Base-by-base conservation (phyloP, 1,139 yeast species). In the Geotrichum citri-aurantii region DNA sequence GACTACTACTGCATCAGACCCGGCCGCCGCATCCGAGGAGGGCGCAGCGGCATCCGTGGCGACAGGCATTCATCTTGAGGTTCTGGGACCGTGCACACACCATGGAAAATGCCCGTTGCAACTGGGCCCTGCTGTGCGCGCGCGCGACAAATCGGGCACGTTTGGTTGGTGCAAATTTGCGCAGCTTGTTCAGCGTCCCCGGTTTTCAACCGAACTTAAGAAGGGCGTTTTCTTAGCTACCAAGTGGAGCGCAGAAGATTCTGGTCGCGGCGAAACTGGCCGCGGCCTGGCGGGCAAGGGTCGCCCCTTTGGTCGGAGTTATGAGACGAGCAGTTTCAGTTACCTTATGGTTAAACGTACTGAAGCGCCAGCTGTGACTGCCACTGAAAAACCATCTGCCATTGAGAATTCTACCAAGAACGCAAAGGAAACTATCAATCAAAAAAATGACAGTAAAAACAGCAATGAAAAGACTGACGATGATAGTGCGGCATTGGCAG, bases 31-130 rank as follows among this genome's bases (percentile, higher is more conserved):
- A 10, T 3, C 12, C 5, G 40, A 31, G 14, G 40, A 31, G n/a
- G 40, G n/a, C 40, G n/a, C 11, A 4, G 23, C n/a, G 29, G 19
- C 56, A 26, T 17, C 23, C 1, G 27, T 24, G 7, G 50, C 27
- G 6, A 26, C 21, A 26, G 52, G 12, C 14, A 58, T 59, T 46
- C 59, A 57, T 23, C 57, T 71, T 47, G 64, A 65, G 57, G 79
- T 92, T 11, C 68, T 93, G 33, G 97, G 97, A 0, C 99, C 99
- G 3, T 93, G 98, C 69, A 75, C 95, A 0, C 98, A 93, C 70
- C 97, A 91, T 67, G 82, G 85, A 31, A 81, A 78, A 65, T 92
- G 98, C 68, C 98, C 99, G 0, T 75, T 93, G 58, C 97, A 91
- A 70, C 79, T 84, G 37, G 85, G 86, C 14, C 90, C 92, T 6